These are phyloP conservation scores for Arabis hirsuta DNA, from an alignment of 345 rosid genomes.

Conservation along the genomic window DNA sequence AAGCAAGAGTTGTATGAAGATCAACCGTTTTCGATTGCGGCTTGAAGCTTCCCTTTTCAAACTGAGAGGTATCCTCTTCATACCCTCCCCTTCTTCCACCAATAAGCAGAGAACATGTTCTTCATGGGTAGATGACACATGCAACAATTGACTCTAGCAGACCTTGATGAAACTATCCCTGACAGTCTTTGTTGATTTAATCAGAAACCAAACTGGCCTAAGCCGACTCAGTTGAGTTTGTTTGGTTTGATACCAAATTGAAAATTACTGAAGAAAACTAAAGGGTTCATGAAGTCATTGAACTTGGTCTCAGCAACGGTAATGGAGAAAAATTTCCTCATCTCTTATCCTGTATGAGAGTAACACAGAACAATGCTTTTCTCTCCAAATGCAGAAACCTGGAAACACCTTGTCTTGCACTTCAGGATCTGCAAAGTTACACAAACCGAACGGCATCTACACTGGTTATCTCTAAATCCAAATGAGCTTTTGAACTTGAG, in stretches of 20 bases:
- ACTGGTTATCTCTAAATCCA: background rate
- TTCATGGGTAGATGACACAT: slow-evolving; percentile 6
- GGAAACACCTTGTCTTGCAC: slow-evolving; percentile 32
- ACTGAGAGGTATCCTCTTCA: too few species aligned
- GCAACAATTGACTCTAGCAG: background rate
- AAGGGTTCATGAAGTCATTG: background rate
- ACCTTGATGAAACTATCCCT: background rate
- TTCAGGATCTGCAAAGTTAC: slow-evolving; percentile 26
- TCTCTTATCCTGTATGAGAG: background rate
- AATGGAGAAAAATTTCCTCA: background rate
- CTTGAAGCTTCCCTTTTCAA: background rate
- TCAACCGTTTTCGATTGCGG: too few species aligned
- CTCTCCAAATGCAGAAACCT: slow-evolving; percentile 16
- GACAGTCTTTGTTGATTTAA: background rate
- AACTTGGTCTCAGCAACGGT: background rate
- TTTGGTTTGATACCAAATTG: background rate
- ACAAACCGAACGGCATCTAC: background rate
- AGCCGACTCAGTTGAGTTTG: background rate
- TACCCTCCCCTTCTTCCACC: background rate
- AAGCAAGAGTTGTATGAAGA: background rate
- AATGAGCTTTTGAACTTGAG: background rate
- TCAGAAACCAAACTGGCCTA: background rate
- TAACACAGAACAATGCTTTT: background rate
- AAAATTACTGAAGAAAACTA: background rate
- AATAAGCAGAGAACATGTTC: slow-evolving; percentile 6